phyloP scores from a whole-genome alignment of 352 stramenopile genomes.

The Pythium phragmitis region DNA sequence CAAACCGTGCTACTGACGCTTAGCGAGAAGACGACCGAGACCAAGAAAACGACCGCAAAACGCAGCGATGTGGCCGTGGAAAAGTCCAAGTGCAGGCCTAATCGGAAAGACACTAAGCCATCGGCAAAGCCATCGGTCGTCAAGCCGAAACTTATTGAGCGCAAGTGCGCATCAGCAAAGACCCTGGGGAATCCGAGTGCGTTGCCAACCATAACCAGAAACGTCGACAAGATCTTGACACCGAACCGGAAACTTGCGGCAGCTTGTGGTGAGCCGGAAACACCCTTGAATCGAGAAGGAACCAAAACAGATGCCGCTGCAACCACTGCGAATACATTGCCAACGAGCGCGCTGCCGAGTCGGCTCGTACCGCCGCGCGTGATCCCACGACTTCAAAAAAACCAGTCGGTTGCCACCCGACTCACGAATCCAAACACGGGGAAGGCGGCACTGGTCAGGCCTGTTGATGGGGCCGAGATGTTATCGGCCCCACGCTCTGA shows the following conservation, averaged over 20 bases:
- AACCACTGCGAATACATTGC: not conserved
- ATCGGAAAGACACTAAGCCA: not conserved
- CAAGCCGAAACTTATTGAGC: not conserved
- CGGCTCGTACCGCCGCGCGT: slow-evolving; percentile 8
- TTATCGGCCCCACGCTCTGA: not conserved
- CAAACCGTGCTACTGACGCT: slow-evolving; percentile 42
- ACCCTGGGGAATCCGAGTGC: not conserved
- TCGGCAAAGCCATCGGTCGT: not conserved
- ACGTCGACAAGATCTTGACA: not conserved
- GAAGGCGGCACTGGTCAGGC: not conserved
- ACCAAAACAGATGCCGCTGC: not conserved
- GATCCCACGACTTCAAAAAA: not conserved
- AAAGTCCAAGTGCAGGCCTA: not conserved
- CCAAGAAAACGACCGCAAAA: not conserved
- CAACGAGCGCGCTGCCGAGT: not conserved
- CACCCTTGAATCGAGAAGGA: not conserved
- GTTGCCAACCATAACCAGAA: not conserved
- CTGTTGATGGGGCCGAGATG: not conserved
- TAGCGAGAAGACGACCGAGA: not conserved
- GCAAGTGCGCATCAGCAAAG: not conserved
- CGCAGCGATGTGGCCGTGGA: not conserved
- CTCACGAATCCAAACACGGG: not conserved
- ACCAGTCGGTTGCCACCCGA: not conserved
- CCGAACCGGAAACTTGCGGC: not conserved
- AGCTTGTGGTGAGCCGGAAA: not conserved